phyloP scores from a whole-genome alignment of 805 yeast species.

The Ogataea corticis region DNA sequence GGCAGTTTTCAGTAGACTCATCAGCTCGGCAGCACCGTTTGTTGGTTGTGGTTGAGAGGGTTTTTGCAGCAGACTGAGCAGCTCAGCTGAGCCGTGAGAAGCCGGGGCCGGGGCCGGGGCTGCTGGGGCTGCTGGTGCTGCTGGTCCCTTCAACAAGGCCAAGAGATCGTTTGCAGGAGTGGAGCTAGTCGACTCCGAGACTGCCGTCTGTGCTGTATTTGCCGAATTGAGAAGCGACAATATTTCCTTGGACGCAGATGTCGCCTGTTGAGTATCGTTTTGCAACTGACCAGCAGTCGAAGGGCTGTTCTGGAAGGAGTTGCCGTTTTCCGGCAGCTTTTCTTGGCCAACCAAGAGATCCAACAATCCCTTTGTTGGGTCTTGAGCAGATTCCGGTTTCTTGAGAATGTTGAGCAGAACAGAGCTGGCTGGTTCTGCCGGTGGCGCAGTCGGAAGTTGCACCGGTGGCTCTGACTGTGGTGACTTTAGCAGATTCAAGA shows the following conservation, averaged over 20 bases:
- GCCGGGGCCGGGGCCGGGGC: not conserved
- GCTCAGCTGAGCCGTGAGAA: constrained; percentile 5
- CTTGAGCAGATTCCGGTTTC: constrained; percentile 8
- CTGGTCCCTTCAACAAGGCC: not conserved
- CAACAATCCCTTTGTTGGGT: constrained; percentile 15
- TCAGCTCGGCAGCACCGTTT: constrained; percentile 6
- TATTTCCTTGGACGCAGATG: constrained; percentile 3
- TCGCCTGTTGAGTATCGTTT: not conserved
- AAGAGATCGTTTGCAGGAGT: constrained; percentile 4
- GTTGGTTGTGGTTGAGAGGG: not conserved
- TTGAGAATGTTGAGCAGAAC: constrained; percentile 12
- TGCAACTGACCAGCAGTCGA: constrained; percentile 10
- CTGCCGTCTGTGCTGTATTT: not conserved
- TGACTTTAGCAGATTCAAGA: constrained; percentile 1
- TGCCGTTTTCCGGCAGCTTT: not conserved
- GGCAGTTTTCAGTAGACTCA: constrained; percentile 5
- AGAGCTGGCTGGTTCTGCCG: constrained; percentile 1
- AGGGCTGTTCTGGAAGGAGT: not conserved
- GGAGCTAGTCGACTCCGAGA: not conserved
- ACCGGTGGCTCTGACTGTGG: no score
- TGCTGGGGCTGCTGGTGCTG: not conserved
- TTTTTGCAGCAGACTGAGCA: constrained; percentile 6
- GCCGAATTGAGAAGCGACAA: constrained; percentile 3
- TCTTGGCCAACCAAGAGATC: constrained; percentile 6
- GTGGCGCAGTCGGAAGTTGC: no score